phyloP scores from a whole-genome alignment of 2,329 filamentous ascomycete genomes.

The Juglanconis oblonga region DNA sequence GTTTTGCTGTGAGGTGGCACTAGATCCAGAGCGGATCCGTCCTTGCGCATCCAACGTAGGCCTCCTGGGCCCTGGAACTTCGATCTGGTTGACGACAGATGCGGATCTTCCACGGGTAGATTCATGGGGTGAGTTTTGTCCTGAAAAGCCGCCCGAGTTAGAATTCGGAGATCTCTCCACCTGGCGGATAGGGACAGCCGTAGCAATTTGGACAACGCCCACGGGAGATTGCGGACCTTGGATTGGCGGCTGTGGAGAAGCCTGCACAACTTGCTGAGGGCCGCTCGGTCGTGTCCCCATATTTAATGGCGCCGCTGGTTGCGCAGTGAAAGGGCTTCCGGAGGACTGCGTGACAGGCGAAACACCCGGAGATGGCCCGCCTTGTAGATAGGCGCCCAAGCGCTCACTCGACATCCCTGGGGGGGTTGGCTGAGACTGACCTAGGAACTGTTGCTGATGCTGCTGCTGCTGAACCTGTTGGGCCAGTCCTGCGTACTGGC shows the following conservation, averaged over 20 bases:
- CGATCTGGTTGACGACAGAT: constrained; percentile 19
- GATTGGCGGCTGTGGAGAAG: not conserved
- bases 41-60: constrained; percentile 10
- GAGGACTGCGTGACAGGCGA: constrained; percentile 17
- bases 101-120: constrained; percentile 4
- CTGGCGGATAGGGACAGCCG: constrained; percentile 18
- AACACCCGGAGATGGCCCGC: constrained; percentile 13
- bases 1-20: not conserved
- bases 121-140: constrained; percentile 12
- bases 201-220: constrained; percentile 14
- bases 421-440: not conserved
- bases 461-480: constrained; percentile 12
- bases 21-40: constrained; percentile 12
- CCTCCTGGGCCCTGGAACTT: constrained; percentile 12
- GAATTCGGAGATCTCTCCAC: constrained; percentile 14
- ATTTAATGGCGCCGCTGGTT: not conserved
- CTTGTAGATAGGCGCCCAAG: not conserved
- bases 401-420: not conserved
- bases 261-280: constrained; percentile 14
- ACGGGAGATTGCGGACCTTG: constrained; percentile 10
- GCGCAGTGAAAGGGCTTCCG: constrained; percentile 13
- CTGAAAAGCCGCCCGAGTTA: constrained; percentile 4
- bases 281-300: constrained; percentile 8
- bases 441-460: constrained; percentile 7
- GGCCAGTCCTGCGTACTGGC: constrained; percentile 14